Base-by-base conservation (phyloP, 768 basidiomycete species). In the Phaeotremella fagi region DNA sequence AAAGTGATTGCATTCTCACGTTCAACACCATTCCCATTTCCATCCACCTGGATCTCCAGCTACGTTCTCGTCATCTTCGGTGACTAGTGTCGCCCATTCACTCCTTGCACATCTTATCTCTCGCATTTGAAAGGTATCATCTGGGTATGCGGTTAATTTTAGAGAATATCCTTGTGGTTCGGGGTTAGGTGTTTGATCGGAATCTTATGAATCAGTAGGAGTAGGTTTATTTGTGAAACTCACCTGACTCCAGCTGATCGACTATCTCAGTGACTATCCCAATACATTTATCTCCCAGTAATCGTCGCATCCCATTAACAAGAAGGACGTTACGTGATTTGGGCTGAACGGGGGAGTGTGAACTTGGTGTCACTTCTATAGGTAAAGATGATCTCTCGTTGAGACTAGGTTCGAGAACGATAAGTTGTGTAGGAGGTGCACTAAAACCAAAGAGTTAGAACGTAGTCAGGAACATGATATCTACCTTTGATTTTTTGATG, bases 361-460 rank as follows among this genome's bases (percentile, higher is more conserved):
- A 11, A 16, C 27, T 11, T 35, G 31, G 12, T 15, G 45, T 48
- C 12, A 69, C 27, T 22, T 41, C 38, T 35, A 69, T 57, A 6
- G 67, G 67, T 29, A 69, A 37, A 9, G 64, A 54, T 9, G 49
- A 51, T 9, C 27, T 9, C 3, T 25, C 11, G 27, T 49, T 33
- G 6, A 69, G 49, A 23, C 56, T 44, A 3, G 67, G 67, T 48
- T 69, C 67, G 9, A 69, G 64, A n/a, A 69, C 43, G 16, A 64
- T 45, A 6, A 69, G 50, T 31, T 62, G 61, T 3, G 49, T 38
- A 25, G 55, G 53, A 12, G 63, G 50, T 11, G 43, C 37, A 1
- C 60, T 54, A 44, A 3, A 28, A 22, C 41, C 24, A n/a, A 3
- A 41, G 6, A 41, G 38, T 6, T 12, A n/a, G 28, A 7, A 57